A percentile compares a stretch with the other conserved stretches of the same genome.
These are phyloP conservation scores for Boechera divaricarpa DNA, from an alignment of 345 rosid species.

Conservation along the genomic window DNA sequence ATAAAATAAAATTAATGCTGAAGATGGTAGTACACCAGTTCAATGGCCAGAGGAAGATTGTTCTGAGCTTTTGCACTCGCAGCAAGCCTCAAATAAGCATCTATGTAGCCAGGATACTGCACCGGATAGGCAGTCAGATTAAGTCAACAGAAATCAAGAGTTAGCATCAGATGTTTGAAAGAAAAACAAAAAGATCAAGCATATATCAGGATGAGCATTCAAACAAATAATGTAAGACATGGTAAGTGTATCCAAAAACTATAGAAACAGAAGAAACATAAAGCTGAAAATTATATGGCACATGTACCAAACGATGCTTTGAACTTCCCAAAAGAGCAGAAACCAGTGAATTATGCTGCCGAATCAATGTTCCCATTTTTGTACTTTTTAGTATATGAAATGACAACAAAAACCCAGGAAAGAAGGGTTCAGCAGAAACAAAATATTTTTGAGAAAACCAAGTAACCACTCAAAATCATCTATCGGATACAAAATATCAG, in stretches of 20 bases:
- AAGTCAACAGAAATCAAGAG: slow-evolving; percentile 24
- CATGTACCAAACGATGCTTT: slow-evolving; percentile 8
- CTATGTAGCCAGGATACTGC: slow-evolving; percentile 91
- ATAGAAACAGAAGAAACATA: slow-evolving; percentile 13
- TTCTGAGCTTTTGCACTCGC: slow-evolving; percentile 87
- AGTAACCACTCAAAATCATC: slow-evolving; percentile 15
- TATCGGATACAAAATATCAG: slow-evolving; percentile 1
- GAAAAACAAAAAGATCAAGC: slow-evolving; percentile 29
- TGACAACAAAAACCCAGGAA: neutral
- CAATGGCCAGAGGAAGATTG: slow-evolving; percentile 91
- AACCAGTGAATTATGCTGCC: slow-evolving; percentile 16
- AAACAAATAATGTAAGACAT: slow-evolving; percentile 1
- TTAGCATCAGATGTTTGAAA: slow-evolving; percentile 6
- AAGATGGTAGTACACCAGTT: slow-evolving; percentile 64
- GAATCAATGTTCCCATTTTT: slow-evolving; percentile 16
- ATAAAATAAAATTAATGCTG: slow-evolving; percentile 11
- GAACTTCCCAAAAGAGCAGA: slow-evolving; percentile 10
- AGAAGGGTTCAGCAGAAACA: neutral
- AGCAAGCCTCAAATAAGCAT: slow-evolving; percentile 96
- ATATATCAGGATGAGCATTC: slow-evolving; percentile 25
- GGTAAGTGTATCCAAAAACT: slow-evolving; percentile 10
- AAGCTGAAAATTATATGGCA: slow-evolving; percentile 18
- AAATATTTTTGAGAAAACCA: neutral
- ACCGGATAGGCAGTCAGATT: slow-evolving; percentile 29
- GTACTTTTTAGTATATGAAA: neutral